Percentiles rank a stretch among this genome's conserved stretches.
Evolutionary conservation across 2,329 filamentous ascomycete species (phyloP).

Genomic region (Grosmannia huntii): DNA sequence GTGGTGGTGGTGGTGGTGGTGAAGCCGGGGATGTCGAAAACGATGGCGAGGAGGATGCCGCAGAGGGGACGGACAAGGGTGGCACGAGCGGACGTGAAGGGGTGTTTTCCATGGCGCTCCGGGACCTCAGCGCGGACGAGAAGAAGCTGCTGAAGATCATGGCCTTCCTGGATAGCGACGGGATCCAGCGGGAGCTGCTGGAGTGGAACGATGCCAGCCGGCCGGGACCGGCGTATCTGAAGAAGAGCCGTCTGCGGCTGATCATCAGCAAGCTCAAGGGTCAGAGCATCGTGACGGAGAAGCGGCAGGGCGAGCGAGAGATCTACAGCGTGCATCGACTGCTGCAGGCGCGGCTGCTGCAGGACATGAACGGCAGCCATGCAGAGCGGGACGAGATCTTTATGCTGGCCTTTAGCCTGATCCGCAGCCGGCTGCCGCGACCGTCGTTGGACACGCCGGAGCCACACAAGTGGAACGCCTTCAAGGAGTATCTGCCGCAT

Average conservation of each 20-base stretch:
- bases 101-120: conserved; percentile 6
- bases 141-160: conserved; percentile 9
- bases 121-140: conserved; percentile 8
- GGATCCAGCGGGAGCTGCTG: conserved; percentile 8
- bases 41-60: neutral
- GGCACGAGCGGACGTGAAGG: conserved; percentile 2
- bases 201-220: conserved; percentile 7
- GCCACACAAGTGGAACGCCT: conserved; percentile 8
- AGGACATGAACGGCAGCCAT: conserved; percentile 5
- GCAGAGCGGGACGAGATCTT: conserved; percentile 8
- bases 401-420: conserved; percentile 7
- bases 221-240: conserved; percentile 6
- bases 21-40: neutral
- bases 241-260: conserved; percentile 4
- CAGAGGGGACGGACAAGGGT: neutral
- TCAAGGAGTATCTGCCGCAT: conserved; percentile 10
- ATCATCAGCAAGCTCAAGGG: conserved; percentile 11
- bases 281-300: conserved; percentile 7
- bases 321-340: conserved; percentile 9
- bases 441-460: conserved; percentile 10
- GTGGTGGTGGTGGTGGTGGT: neutral
- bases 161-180: conserved; percentile 10
- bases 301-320: conserved; percentile 5
- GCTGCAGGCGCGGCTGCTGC: conserved; percentile 6
- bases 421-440: conserved; percentile 8